A percentile compares a stretch with the other conserved stretches of the same genome.
phyloP scores from a whole-genome alignment of 1,284 basidiomycete genomes.

The Trichosporon coremiiforme region DNA sequence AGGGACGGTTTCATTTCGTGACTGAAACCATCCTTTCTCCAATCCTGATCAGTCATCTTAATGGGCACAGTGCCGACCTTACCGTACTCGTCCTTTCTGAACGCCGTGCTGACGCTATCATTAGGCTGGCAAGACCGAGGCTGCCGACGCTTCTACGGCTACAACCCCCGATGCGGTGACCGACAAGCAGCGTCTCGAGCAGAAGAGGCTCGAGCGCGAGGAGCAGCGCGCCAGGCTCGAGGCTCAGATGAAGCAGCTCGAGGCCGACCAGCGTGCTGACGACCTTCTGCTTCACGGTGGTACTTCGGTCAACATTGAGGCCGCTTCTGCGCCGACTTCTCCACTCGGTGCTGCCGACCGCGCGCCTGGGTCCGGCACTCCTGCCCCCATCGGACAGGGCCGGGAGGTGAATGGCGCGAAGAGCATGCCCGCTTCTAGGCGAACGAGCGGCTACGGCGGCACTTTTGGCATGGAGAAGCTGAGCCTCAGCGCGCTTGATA shows the following conservation, averaged over 20 bases:
- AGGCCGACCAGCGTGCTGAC: slow-evolving; percentile 81
- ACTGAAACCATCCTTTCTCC: neutral
- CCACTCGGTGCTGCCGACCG: slow-evolving; percentile 35
- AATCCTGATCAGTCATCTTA: neutral
- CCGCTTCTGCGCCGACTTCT: slow-evolving; percentile 50
- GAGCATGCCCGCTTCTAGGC: slow-evolving; percentile 55
- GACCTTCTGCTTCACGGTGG: slow-evolving; percentile 61
- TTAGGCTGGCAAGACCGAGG: slow-evolving; percentile 8
- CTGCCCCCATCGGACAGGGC: slow-evolving; percentile 42
- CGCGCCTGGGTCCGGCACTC: slow-evolving; percentile 32
- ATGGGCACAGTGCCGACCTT: neutral
- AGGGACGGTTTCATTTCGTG: slow-evolving; percentile 1
- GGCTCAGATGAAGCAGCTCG: slow-evolving; percentile 87
- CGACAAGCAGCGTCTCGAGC: slow-evolving; percentile 71
- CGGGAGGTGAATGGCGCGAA: slow-evolving; percentile 54
- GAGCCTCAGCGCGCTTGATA: slow-evolving; percentile 53
- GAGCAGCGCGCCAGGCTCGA: slow-evolving; percentile 87
- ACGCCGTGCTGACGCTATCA: neutral
- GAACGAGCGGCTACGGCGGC: slow-evolving; percentile 50
- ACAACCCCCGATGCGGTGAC: slow-evolving; percentile 23
- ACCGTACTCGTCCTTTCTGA: neutral
- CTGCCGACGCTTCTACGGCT: slow-evolving; percentile 11
- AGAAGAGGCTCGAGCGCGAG: slow-evolving; percentile 80
- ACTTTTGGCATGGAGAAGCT: slow-evolving; percentile 57
- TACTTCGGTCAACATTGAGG: slow-evolving; percentile 31